Percentiles rank a stretch among this genome's conserved stretches.
Evolutionary conservation across 2,329 filamentous ascomycete species (phyloP).

Genomic region (Cladosporium austrohemisphaericum): DNA sequence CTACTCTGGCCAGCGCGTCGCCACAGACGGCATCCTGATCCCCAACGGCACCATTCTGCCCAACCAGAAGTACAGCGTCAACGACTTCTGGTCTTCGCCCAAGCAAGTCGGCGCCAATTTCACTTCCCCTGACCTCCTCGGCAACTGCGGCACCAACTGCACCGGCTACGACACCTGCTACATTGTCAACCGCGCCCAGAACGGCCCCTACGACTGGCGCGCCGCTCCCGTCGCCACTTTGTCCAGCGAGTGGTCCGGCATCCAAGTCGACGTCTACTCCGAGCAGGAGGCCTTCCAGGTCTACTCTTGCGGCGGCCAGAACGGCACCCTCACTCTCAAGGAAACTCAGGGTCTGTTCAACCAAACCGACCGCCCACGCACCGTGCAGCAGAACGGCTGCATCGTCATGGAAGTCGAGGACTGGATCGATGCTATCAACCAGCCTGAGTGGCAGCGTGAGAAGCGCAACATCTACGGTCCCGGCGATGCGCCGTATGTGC

Average conservation of each 20-base stretch:
- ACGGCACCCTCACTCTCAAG: slow-evolving; percentile 64
- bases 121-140: slow-evolving; percentile 56
- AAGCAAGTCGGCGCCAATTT: slow-evolving; percentile 75
- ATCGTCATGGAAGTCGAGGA: slow-evolving; percentile 89
- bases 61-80: slow-evolving; percentile 64
- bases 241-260: slow-evolving; percentile 72
- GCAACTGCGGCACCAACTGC: slow-evolving; percentile 78
- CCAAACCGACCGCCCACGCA: slow-evolving; percentile 53
- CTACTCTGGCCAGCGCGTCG: slow-evolving; percentile 67
- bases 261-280: slow-evolving; percentile 73
- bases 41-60: slow-evolving; percentile 60
- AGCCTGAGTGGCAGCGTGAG: slow-evolving; percentile 77
- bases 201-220: slow-evolving; percentile 62
- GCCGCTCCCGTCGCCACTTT: slow-evolving; percentile 61
- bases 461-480: slow-evolving; percentile 50
- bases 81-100: slow-evolving; percentile 77
- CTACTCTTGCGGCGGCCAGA: slow-evolving; percentile 75
- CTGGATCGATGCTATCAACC: slow-evolving; percentile 93
- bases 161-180: slow-evolving; percentile 80
- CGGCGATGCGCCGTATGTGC: slow-evolving; percentile 39
- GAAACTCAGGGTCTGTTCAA: slow-evolving; percentile 62
- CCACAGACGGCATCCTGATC: slow-evolving; percentile 54
- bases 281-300: slow-evolving; percentile 88
- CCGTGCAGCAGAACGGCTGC: slow-evolving; percentile 74
- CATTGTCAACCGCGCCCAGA: slow-evolving; percentile 59